A percentile compares a stretch with the other conserved stretches of the same genome.
Conservation (phyloP, 2,329 filamentous ascomycete species). For the Eutypa lata region DNA sequence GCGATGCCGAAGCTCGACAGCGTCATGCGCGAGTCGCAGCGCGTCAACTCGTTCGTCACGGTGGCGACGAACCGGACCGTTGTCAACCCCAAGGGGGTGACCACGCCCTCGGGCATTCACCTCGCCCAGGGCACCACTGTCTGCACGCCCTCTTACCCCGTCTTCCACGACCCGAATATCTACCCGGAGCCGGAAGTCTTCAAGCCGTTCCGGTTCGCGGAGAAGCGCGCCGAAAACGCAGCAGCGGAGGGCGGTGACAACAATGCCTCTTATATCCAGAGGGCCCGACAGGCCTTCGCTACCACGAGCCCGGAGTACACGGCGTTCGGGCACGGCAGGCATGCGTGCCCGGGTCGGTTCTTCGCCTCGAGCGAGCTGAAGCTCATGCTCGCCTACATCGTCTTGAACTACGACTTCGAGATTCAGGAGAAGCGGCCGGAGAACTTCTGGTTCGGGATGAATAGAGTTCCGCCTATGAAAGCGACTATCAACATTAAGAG, state of each 20-base stretch:
- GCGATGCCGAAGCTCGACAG: conserved; percentile 38
- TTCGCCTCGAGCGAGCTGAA: conserved; percentile 37
- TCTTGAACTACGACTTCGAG: conserved; percentile 24
- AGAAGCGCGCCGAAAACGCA: conserved; percentile 8
- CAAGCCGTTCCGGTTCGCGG: conserved; percentile 21
- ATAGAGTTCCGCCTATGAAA: conserved; percentile 25
- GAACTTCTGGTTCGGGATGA: conserved; percentile 29
- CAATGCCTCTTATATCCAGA: conserved; percentile 11
- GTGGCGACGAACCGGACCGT: conserved; percentile 23
- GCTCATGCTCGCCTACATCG: conserved; percentile 24
- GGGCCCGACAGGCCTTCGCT: conserved; percentile 20
- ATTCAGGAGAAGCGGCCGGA: conserved; percentile 21
- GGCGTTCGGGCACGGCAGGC: conserved; percentile 35
- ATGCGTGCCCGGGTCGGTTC: conserved; percentile 38
- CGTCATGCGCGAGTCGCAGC: conserved; percentile 37
- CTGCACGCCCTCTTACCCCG: conserved; percentile 26
- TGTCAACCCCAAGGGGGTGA: conserved; percentile 22
- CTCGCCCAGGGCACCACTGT: conserved; percentile 29
- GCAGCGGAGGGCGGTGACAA: too few species aligned
- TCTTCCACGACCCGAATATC: conserved; percentile 36
- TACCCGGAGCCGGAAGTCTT: conserved; percentile 42
- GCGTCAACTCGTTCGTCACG: conserved; percentile 30
- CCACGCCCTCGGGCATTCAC: conserved; percentile 31
- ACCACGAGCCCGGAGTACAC: conserved; percentile 29
- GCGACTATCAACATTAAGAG: conserved; percentile 24